phyloP scores from a whole-genome alignment of 768 basidiomycete species.

The Auriscalpium microsporum region DNA sequence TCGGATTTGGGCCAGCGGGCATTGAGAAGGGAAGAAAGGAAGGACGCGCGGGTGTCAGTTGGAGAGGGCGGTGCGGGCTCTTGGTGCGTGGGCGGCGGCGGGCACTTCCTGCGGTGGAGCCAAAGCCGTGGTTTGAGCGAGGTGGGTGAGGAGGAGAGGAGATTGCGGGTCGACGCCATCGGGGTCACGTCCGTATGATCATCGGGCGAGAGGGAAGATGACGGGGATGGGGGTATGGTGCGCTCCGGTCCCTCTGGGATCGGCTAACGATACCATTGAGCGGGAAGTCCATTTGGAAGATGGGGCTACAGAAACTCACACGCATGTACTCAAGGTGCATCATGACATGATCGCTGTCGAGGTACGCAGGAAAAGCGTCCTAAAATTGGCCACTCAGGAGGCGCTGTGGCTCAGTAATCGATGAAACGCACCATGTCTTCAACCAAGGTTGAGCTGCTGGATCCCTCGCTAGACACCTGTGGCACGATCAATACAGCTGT shows the following conservation, averaged over 20 bases:
- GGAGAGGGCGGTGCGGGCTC: constrained; percentile 7
- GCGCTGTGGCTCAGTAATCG: background rate
- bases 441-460: constrained; percentile 13
- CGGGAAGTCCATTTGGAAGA: background rate
- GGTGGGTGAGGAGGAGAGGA: constrained; percentile 17
- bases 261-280: constrained; percentile 7
- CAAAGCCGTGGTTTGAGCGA: constrained; percentile 32
- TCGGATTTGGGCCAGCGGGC: constrained; percentile 15
- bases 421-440: constrained; percentile 7
- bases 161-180: constrained; percentile 10
- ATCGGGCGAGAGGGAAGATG: constrained; percentile 14
- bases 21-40: constrained; percentile 13
- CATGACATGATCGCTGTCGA: constrained; percentile 12
- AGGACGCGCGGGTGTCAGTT: constrained; percentile 8
- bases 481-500: background rate
- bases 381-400: background rate
- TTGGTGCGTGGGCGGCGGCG: constrained; percentile 16
- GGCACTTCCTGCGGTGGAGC: constrained; percentile 40
- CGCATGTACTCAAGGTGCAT: constrained; percentile 13
- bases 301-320: background rate
- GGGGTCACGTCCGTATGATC: constrained; percentile 10
- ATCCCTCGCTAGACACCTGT: constrained; percentile 11
- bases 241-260: constrained; percentile 13
- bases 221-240: constrained; percentile 16
- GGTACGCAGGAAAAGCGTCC: constrained; percentile 4